Conservation (phyloP, 805 yeast species). For the Debaryomyces castellii region DNA sequence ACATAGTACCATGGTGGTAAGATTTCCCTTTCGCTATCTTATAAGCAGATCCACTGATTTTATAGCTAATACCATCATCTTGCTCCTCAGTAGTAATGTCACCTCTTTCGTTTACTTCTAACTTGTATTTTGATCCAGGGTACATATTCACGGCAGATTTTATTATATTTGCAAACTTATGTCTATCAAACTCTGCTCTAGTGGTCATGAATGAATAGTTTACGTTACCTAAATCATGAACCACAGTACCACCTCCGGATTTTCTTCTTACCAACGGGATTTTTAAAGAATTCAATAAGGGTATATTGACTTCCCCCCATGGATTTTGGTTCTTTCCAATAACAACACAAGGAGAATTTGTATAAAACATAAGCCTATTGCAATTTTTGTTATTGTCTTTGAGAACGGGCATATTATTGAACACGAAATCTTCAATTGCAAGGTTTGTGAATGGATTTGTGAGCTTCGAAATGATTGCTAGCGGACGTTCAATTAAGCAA, state of each 20-base stretch:
- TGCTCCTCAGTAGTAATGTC: slow-evolving; percentile 58
- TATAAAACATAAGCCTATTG: slow-evolving; percentile 67
- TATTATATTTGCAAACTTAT: slow-evolving; percentile 51
- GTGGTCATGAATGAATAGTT: slow-evolving; percentile 82
- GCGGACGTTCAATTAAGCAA: slow-evolving; percentile 32
- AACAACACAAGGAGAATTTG: slow-evolving; percentile 83
- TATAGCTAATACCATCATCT: slow-evolving; percentile 32
- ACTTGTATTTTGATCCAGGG: slow-evolving; percentile 11
- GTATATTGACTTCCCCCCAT: slow-evolving; percentile 78
- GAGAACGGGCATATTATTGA: slow-evolving; percentile 56
- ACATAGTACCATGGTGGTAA: slow-evolving; percentile 96
- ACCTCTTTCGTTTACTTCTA: slow-evolving; percentile 70
- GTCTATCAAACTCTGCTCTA: slow-evolving; percentile 61
- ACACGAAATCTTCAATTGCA: slow-evolving; percentile 79
- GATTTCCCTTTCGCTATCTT: slow-evolving; percentile 79
- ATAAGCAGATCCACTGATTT: slow-evolving; percentile 92
- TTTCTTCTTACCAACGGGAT: slow-evolving; percentile 74
- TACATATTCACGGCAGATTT: slow-evolving; percentile 24
- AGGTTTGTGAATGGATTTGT: slow-evolving; percentile 72
- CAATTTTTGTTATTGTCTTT: slow-evolving; percentile 17
- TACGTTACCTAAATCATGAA: slow-evolving; percentile 86
- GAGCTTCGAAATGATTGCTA: slow-evolving; percentile 57
- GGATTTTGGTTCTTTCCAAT: slow-evolving; percentile 96
- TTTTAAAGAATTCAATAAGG: slow-evolving; percentile 44
- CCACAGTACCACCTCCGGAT: slow-evolving; percentile 97